Evolutionary conservation across 257 asterid species (phyloP).

Genomic region (Jacaranda copaia): DNA sequence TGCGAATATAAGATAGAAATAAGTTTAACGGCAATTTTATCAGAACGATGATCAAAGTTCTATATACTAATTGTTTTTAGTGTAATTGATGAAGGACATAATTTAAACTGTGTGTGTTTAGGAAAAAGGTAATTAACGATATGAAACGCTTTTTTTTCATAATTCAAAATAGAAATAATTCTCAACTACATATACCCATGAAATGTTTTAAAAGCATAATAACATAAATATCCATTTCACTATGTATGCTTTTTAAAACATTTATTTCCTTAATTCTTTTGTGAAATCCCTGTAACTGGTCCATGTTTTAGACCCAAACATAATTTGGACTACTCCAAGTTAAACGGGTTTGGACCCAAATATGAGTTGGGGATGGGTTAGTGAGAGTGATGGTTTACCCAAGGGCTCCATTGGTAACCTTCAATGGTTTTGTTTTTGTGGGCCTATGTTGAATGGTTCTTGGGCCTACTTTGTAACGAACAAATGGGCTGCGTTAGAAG

Average conservation of each 20-base stretch:
- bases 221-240: no score
- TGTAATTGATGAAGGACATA: no score
- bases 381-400: neutral
- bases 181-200: neutral
- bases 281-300: neutral
- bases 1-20: no score
- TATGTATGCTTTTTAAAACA: neutral
- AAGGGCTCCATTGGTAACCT: neutral
- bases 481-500: neutral
- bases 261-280: neutral
- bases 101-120: no score
- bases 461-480: neutral
- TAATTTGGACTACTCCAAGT: neutral
- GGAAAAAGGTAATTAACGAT: no score
- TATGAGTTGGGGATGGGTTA: neutral
- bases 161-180: no score
- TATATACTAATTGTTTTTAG: no score
- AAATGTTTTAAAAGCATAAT: no score
- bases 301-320: neutral
- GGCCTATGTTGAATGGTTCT: neutral
- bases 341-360: neutral
- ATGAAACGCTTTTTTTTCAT: no score
- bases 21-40: no score
- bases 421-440: neutral
- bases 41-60: no score